Conservation (phyloP, 345 rosid species). For the Geranium brycei region DNA sequence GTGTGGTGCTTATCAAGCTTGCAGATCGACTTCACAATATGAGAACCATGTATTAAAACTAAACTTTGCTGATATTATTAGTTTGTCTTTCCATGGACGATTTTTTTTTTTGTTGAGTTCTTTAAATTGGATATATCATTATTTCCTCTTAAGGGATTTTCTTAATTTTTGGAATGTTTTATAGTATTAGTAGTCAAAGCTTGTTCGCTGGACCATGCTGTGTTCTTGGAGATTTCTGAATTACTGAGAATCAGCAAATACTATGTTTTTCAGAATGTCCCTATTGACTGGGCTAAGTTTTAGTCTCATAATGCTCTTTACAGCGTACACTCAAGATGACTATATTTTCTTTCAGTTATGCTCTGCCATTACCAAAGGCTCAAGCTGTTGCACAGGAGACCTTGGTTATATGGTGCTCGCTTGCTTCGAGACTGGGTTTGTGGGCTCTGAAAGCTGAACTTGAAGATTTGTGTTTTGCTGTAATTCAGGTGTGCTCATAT, state of each 20-base stretch:
- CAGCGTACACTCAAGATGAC: slow-evolving; percentile 3
- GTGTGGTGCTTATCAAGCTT: slow-evolving; percentile 72
- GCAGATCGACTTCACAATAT: slow-evolving; percentile 76
- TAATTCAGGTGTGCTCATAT: slow-evolving; percentile 47
- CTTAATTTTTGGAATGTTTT: neutral
- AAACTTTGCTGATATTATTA: slow-evolving; percentile 5
- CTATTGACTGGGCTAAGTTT: neutral
- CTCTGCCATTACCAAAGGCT: slow-evolving; percentile 48
- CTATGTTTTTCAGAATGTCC: no score
- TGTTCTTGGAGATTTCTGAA: neutral
- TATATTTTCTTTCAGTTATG: slow-evolving; percentile 32
- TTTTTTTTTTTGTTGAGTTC: neutral
- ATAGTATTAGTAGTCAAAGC: neutral
- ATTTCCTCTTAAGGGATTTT: neutral
- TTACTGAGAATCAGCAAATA: no score
- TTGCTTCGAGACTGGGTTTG: slow-evolving; percentile 66
- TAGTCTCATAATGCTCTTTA: slow-evolving; percentile 1
- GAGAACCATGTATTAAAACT: slow-evolving; percentile 56
- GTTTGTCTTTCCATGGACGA: neutral
- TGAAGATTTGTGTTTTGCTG: slow-evolving; percentile 65
- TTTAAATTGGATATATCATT: neutral
- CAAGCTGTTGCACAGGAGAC: slow-evolving; percentile 69
- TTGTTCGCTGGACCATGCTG: no score
- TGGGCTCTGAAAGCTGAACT: slow-evolving; percentile 69
- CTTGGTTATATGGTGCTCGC: slow-evolving; percentile 59